Base-by-base conservation (phyloP, 2,329 filamentous ascomycete species). In the Microdochium paspali region DNA sequence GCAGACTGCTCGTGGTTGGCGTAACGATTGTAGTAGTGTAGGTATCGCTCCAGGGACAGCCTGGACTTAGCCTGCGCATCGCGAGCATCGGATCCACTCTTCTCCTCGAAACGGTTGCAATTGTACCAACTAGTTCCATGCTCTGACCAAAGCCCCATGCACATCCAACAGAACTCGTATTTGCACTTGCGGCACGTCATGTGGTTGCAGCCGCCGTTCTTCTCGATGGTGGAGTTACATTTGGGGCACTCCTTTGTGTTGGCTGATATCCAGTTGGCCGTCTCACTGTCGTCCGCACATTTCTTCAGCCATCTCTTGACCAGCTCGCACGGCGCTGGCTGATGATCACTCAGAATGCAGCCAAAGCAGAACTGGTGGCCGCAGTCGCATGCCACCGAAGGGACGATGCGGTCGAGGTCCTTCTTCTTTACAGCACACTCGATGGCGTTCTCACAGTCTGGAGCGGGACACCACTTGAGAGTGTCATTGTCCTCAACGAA, bases 41-140 rank as follows among this genome's bases (percentile, higher is more conserved):
- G 72, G 54, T 98, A 98, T n/a, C 93, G 82, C 66, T 98, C 91
- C 15, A 98, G 73, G 0, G 88, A 95, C 25, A 91, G 85, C 24
- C 93, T 79, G 9, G 89, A 95, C 63, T 85, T 90, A 2, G 93
- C 89, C 64, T 98, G 93, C 1, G 89, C 90, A 64, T 95, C 90
- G 30, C 93, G 79, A 4, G 93, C 93, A 48, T 96, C 90, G 0
- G 82, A 76, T 2, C 93, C 93, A 54, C 88, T 95, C 75, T 93
- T 96, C 70, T 97, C 93, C 62, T 98, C 93, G 58, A 85, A 98
- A 9, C 93, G 79, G 63, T 95, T 98, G 76, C 93, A 98, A 66
- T 95, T 98, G 73, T 98, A 98, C 93, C 93, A 98, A 68, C 89
- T 95, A 3, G 91, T 98, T 53, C 93, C 93, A 63, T 98, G 93